Evolutionary conservation across 2,329 filamentous ascomycete genomes (phyloP).

Genomic region (Plectosphaerella cucumerina): DNA sequence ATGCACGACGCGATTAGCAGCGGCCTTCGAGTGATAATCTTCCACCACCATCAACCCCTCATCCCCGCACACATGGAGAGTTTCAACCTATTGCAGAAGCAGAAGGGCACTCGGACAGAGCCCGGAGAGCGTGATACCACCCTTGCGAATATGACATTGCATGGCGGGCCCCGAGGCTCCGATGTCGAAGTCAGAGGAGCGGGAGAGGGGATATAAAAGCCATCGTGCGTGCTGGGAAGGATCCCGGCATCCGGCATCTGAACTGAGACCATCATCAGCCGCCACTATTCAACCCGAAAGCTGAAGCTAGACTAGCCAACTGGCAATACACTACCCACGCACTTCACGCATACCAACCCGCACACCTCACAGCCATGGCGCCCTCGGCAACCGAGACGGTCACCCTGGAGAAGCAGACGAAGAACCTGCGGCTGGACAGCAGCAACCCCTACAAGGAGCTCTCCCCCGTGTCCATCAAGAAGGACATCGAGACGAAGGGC

Average conservation of each 20-base stretch:
- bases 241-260: no score
- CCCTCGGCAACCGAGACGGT: constrained; percentile 26
- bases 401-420: constrained; percentile 15
- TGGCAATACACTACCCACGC: background rate
- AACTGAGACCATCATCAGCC: no score
- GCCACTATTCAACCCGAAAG: no score
- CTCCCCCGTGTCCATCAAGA: constrained; percentile 16
- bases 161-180: background rate
- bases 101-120: no score
- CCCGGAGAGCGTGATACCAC: background rate
- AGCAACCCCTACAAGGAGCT: constrained; percentile 25
- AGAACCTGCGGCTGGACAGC: constrained; percentile 29
- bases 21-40: no score
- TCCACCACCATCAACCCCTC: no score
- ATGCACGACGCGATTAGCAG: no score
- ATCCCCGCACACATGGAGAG: no score
- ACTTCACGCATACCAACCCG: no score
- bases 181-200: background rate
- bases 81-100: no score
- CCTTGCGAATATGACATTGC: background rate
- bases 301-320: background rate
- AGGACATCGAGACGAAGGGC: constrained; percentile 21
- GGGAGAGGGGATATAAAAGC: background rate
- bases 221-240: background rate
- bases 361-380: constrained; percentile 22